phyloP scores from a whole-genome alignment of 164 flowering plant species.

The Warburgia ugandensis region DNA sequence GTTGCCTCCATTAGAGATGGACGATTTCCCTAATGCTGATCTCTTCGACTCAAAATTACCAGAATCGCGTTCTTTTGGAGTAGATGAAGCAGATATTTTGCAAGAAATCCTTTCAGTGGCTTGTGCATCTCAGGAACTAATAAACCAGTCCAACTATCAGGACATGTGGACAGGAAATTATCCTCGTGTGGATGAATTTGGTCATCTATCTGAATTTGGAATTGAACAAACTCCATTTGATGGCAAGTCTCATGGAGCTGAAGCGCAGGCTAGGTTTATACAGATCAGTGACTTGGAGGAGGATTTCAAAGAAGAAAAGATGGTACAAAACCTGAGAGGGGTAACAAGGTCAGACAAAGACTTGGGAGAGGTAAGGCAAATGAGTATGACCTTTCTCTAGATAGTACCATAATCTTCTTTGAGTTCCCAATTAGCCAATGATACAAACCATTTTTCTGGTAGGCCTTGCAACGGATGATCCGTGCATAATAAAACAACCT shows the following conservation, averaged over 20 bases:
- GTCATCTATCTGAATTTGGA: conserved; percentile 14
- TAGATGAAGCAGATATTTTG: conserved; percentile 34
- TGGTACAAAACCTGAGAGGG: conserved; percentile 63
- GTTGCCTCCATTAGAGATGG: conserved; percentile 61
- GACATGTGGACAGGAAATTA: conserved; percentile 30
- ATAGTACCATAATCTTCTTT: too few species aligned
- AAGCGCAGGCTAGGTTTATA: conserved; percentile 25
- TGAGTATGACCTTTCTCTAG: background rate
- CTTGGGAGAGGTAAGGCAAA: conserved; percentile 41
- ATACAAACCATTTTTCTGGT: too few species aligned
- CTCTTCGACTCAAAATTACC: conserved; percentile 17
- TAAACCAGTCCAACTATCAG: conserved; percentile 21
- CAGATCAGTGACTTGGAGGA: conserved; percentile 37
- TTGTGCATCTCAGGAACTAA: conserved; percentile 49
- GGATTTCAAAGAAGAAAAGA: conserved; percentile 30
- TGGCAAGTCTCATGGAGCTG: conserved; percentile 18
- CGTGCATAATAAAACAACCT: too few species aligned
- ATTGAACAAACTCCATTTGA: conserved; percentile 1
- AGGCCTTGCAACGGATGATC: too few species aligned
- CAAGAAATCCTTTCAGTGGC: conserved; percentile 69
- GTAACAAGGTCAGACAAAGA: conserved; percentile 63
- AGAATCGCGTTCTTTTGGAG: conserved; percentile 10
- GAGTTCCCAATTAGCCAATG: too few species aligned
- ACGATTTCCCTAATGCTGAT: conserved; percentile 43
- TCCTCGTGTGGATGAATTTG: conserved; percentile 29